Evolutionary conservation across 192 early-diverging fungal species (phyloP).

Genomic region (Backusella circina): DNA sequence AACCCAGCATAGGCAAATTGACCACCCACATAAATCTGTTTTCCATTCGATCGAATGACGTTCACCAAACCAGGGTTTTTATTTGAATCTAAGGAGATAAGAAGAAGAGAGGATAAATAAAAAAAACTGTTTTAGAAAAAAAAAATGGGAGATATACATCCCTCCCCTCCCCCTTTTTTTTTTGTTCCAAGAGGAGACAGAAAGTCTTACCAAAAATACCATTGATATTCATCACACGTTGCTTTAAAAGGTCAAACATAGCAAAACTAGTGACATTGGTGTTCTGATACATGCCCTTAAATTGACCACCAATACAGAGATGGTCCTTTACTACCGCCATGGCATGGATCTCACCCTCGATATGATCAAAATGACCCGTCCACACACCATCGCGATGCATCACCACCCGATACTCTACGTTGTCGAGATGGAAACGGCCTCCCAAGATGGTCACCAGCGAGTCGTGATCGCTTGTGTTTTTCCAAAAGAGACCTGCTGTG

Average conservation of each 20-base stretch:
- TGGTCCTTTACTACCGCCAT: constrained; percentile 40
- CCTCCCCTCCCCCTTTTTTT: not conserved
- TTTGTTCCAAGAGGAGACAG: not conserved
- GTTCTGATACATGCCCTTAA: constrained; percentile 22
- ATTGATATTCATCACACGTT: constrained; percentile 2
- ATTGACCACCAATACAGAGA: constrained; percentile 55
- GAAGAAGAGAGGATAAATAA: not conserved
- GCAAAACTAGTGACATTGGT: constrained; percentile 35
- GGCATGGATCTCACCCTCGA: constrained; percentile 47
- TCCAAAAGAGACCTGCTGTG: constrained; percentile 51
- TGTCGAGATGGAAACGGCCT: constrained; percentile 44
- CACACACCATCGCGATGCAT: constrained; percentile 41
- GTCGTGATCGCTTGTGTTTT: constrained; percentile 32
- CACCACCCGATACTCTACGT: constrained; percentile 36
- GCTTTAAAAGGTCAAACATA: constrained; percentile 45
- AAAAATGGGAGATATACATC: not conserved
- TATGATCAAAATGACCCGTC: constrained; percentile 27
- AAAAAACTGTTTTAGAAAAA: not conserved
- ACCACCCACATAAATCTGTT: constrained; percentile 45
- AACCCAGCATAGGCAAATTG: constrained; percentile 49
- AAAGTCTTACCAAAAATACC: constrained; percentile 24
- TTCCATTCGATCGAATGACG: constrained; percentile 16
- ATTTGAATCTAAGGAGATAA: not conserved
- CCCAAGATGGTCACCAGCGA: constrained; percentile 37
- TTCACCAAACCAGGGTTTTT: constrained; percentile 14